Evolutionary conservation across 139 green algal genomes (phyloP), one percentile per base, ranked within the genome.

Genomic region (Pedinophyceae sp.): DNA sequence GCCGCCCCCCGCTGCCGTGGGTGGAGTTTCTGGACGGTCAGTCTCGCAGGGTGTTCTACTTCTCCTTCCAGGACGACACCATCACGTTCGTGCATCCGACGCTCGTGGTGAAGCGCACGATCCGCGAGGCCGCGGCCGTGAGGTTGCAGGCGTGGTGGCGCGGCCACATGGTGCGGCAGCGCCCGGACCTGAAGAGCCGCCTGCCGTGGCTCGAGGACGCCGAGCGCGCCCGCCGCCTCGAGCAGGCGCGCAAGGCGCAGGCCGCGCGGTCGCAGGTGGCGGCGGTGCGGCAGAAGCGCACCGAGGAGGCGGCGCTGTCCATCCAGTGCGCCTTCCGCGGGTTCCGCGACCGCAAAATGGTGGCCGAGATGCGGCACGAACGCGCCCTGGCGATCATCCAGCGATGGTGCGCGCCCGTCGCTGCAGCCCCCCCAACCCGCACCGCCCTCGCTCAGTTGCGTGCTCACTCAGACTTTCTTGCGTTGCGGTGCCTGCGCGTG

Each of bases 21-120:
- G 52, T 60, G 54, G 54, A 60, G 54, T 60, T 60, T 30, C 13
- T 50, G 38, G 54, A 60, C 38, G 30, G 17, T 34, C 7, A 53
- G 54, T 52, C 38, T 4, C 23, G 39, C 4, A 10, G 52, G 54
- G 18, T 45, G n/a, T 60, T 52, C 41, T 60, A 41, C 24, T 60
- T 52, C 54, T 38, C 52, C 54, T 60, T 60, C 54, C 22, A 10
- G 30, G 17, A 10, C 17, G n/a, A 50, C 34, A 25, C 19, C n/a
- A 39, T 48, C 34, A 34, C 23, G 38, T 26, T 52, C 41, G 13
- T 23, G 18, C 54, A 60, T 7, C 54, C 54, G 27, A 27, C n/a
- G 38, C n/a, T 25, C 3, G 19, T 52, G 23, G 23, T 52, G 19
- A 22, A 19, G 16, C n/a, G 16, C n/a, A 17, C 52, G 38, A 34